Base-by-base conservation (phyloP, 768 basidiomycete species). In the Roridomyces roridus region DNA sequence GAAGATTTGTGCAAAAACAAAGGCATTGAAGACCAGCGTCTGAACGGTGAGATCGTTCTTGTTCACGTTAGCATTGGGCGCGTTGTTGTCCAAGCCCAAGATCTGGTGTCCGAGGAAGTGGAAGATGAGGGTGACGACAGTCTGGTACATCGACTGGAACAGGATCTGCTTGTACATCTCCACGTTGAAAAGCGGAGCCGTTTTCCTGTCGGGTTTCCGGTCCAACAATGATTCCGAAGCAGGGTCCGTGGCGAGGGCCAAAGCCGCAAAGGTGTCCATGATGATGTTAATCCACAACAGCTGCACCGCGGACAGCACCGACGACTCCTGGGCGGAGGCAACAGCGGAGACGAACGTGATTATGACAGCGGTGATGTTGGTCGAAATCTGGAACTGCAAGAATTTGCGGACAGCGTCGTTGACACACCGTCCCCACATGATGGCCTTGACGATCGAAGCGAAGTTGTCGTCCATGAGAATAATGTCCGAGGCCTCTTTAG, bases 401-500 rank as follows among this genome's bases (percentile, higher is more conserved):
- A 98, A 99, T 77, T 98, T 99, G 69, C 90, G 88, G 46, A 98
- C 97, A 0, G 96, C 87, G 67, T 99, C 97, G 71, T 98, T 99
- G 60, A 99, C 96, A 67, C 94, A 96, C 45, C 97, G 92, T 39
- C 97, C 97, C 96, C 97, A 98, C 80, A 97, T 95, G 65, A 98
- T 97, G 52, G 97, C 97, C 65, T 94, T 89, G 63, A 98, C 94
- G 67, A 99, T 96, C 3, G 93, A 96, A 5, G 93, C 77, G 70
- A 99, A 98, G 70, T 96, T 96, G 74, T 96, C 94, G 69, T 95
- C 92, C 96, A 97, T 97, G 37, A 98, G 85, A 65, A 98, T 96
- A 68, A 99, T 97, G 67, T 99, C 97, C 7, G 96, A 98, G 1
- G 97, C 97, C 72, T 98, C 96, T 74, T 99, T 98, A 44, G 97